phyloP scores from a whole-genome alignment of 164 flowering plant genomes.

The Liquidambar formosana region DNA sequence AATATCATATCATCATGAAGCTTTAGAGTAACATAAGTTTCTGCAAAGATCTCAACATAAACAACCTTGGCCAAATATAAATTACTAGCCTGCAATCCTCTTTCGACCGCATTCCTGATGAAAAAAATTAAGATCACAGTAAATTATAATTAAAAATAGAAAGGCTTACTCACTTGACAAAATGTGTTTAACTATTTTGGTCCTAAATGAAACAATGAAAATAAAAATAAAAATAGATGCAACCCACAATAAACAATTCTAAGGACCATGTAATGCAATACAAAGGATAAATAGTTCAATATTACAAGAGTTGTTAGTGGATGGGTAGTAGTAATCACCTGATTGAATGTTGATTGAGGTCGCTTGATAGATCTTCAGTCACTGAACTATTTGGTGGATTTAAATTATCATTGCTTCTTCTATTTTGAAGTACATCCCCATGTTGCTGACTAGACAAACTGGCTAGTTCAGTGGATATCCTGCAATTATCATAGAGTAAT shows the following conservation, averaged over 20 bases:
- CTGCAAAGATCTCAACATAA: conserved; percentile 5
- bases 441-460: conserved; percentile 44
- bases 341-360: conserved; percentile 34
- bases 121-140: conserved; percentile 1
- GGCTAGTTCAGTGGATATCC: conserved; percentile 60
- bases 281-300: background rate
- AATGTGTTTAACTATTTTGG: background rate
- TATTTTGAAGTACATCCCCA: conserved; percentile 34
- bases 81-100: conserved; percentile 56
- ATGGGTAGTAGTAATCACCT: conserved; percentile 31
- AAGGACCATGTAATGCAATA: background rate
- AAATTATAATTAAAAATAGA: background rate
- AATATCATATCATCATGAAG: conserved; percentile 13
- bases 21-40: conserved; percentile 1
- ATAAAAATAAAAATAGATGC: no score
- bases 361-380: conserved; percentile 31
- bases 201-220: background rate
- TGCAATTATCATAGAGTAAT: conserved; percentile 25
- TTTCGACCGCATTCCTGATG: conserved; percentile 54
- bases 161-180: background rate
- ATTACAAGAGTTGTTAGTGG: background rate
- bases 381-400: conserved; percentile 28
- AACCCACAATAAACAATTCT: background rate
- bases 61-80: conserved; percentile 68
- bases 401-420: conserved; percentile 30